These are phyloP conservation scores for Phytophthora citrophthora DNA, from an alignment of 352 stramenopile species.

Conservation along the genomic window DNA sequence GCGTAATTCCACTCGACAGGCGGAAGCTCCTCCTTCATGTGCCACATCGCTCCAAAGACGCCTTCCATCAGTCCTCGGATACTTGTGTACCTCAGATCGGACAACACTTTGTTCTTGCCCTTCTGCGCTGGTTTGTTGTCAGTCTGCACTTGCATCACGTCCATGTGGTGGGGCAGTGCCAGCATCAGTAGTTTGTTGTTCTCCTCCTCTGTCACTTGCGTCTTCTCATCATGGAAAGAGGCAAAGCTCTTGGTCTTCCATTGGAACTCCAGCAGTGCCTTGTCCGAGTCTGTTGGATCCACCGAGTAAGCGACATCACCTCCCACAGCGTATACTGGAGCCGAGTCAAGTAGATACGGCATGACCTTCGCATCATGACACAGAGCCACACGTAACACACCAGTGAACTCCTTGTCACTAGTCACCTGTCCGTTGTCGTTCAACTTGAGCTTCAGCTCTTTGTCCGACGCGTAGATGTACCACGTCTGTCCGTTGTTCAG, in stretches of 20 bases:
- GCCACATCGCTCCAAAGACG: slow-evolving; percentile 66
- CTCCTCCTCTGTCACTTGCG: slow-evolving; percentile 16
- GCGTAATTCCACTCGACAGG: slow-evolving; percentile 72
- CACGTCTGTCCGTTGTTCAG: slow-evolving; percentile 72
- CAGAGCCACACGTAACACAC: slow-evolving; percentile 62
- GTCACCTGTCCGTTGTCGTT: slow-evolving; percentile 40
- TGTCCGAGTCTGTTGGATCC: slow-evolving; percentile 39
- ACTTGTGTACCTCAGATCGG: slow-evolving; percentile 62
- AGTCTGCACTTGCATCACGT: slow-evolving; percentile 44
- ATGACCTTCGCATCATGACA: slow-evolving; percentile 42
- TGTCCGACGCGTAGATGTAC: slow-evolving; percentile 71
- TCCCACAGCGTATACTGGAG: slow-evolving; percentile 60
- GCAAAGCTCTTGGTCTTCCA: slow-evolving; percentile 70
- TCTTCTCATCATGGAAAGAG: slow-evolving; percentile 16
- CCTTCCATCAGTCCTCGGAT: slow-evolving; percentile 81
- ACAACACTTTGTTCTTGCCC: slow-evolving; percentile 42
- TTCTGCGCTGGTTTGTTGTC: slow-evolving; percentile 14
- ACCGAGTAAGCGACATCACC: slow-evolving; percentile 57
- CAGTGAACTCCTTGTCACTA: slow-evolving; percentile 47
- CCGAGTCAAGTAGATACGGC: slow-evolving; percentile 64
- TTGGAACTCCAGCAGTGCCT: slow-evolving; percentile 54
- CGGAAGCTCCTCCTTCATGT: slow-evolving; percentile 65
- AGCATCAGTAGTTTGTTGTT: slow-evolving; percentile 75
- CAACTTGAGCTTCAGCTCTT: slow-evolving; percentile 51
- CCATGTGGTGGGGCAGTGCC: slow-evolving; percentile 74